These are phyloP conservation scores for Exophiala phaeomuriformis DNA, from an alignment of 2,329 filamentous ascomycete species.

Conservation along the genomic window DNA sequence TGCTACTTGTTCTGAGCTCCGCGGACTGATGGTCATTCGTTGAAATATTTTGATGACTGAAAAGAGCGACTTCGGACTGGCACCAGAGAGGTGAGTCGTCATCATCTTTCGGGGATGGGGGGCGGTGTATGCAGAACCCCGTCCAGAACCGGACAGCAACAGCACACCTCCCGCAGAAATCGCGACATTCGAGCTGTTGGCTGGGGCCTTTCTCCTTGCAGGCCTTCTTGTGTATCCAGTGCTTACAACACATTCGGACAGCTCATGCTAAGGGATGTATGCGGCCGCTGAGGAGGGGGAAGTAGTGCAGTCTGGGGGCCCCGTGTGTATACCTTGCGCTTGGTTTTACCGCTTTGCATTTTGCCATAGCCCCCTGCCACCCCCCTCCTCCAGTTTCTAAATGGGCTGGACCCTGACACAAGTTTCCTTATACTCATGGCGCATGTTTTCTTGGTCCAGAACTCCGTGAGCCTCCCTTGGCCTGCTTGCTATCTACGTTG, in stretches of 20 bases:
- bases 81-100: background rate
- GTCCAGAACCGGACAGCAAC: background rate
- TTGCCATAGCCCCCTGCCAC: slow-evolving; percentile 6
- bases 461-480: background rate
- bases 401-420: background rate
- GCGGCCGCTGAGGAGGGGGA: background rate
- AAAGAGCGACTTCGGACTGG: background rate
- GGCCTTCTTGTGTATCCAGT: background rate
- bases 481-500: background rate
- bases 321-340: background rate
- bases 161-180: background rate
- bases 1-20: background rate
- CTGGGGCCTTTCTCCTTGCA: background rate
- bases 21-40: background rate
- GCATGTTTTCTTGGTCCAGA: slow-evolving; percentile 4
- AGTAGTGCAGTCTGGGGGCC: background rate
- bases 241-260: background rate
- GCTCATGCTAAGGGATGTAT: background rate
- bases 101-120: background rate
- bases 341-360: background rate
- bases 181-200: background rate
- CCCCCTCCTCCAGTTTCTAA: background rate
- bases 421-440: background rate
- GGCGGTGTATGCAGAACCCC: slow-evolving; percentile 1
- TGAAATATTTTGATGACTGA: background rate